Base-by-base conservation (phyloP, 2,329 filamentous ascomycete species). In the Xylariaceae sp. region DNA sequence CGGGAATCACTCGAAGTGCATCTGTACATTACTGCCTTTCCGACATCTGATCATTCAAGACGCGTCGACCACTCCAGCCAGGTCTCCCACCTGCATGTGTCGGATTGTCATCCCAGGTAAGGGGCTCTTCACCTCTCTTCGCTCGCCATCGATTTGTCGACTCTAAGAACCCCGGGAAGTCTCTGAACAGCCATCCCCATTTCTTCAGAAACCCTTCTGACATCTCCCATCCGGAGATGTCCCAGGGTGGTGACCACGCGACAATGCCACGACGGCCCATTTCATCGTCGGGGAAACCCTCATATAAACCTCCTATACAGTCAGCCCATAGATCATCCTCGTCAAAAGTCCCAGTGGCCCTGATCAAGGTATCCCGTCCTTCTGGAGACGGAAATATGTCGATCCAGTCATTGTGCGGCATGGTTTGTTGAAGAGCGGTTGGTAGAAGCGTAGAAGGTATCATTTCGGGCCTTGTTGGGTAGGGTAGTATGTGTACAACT, bases 311-410 rank as follows among this genome's bases (percentile, higher is more conserved):
- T 2, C 69, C 69, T 42, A 70, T 61, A 29, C 60, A 62, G 56
- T 73, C 71, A 10, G 61, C 56, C 65, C 69, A 72, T 11, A 73
- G 57, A 11, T 67, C 70, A 43, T 70, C 68, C 25, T 70, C 67
- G 45, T 73, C 67, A 27, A 69, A 72, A 19, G 55, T 61, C 40
- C 60, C 61, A 14, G 57, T 47, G 27, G 59, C 61, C 5, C 34
- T 62, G 50, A 73, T 71, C 40, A 72, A 53, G 46, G 59, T 58
- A 55, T 73, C 69, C 33, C 71, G 59, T 53, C 51, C 60, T 42
- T 55, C 55, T n/a, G 69, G 64, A 47, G 46, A 61, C 2, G 71
- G 69, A 35, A 69, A 61, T 20, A 68, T 17, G 55, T 73, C 68
- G 49, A 73, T 67, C 69, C 70, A 73, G 48, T 62, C 59, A 25